phyloP scores from a whole-genome alignment of 2,329 filamentous ascomycete genomes.

The Macrophomina tecta region DNA sequence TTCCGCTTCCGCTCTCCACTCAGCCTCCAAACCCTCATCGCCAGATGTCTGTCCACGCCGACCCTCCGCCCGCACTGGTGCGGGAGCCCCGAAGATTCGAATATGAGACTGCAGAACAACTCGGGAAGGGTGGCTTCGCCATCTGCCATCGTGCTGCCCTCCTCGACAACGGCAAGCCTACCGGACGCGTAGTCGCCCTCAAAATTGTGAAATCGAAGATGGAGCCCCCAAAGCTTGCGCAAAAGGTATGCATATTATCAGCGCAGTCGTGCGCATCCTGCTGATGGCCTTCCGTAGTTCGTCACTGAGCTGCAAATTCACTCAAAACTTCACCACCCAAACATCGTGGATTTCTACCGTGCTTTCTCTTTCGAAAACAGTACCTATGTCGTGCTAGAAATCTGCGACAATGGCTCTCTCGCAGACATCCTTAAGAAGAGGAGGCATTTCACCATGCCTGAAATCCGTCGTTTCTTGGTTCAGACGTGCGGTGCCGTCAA shows the following conservation, averaged over 20 bases:
- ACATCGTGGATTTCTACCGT: slow-evolving; percentile 93
- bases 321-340: slow-evolving; percentile 94
- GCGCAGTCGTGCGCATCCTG: slow-evolving; percentile 27
- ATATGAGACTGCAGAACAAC: slow-evolving; percentile 75
- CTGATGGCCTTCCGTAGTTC: slow-evolving; percentile 55
- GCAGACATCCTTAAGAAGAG: slow-evolving; percentile 98
- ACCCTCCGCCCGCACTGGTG: slow-evolving; percentile 62
- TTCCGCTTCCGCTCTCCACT: not conserved
- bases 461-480: slow-evolving; percentile 90
- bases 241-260: slow-evolving; percentile 66
- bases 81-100: slow-evolving; percentile 72
- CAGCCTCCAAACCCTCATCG: slow-evolving; percentile 14
- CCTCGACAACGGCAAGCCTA: slow-evolving; percentile 59
- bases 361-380: slow-evolving; percentile 89
- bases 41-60: slow-evolving; percentile 54
- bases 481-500: slow-evolving; percentile 97
- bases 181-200: slow-evolving; percentile 72
- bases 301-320: slow-evolving; percentile 92
- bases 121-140: slow-evolving; percentile 83
- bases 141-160: slow-evolving; percentile 78
- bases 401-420: slow-evolving; percentile 93
- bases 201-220: slow-evolving; percentile 86
- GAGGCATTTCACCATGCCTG: slow-evolving; percentile 88
- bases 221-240: slow-evolving; percentile 78
- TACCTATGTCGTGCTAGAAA: slow-evolving; percentile 91